A percentile compares a stretch with the other conserved stretches of the same genome.
Evolutionary conservation across 306 rosid genomes (phyloP).

Genomic region (Trichosanthes cucumerina): DNA sequence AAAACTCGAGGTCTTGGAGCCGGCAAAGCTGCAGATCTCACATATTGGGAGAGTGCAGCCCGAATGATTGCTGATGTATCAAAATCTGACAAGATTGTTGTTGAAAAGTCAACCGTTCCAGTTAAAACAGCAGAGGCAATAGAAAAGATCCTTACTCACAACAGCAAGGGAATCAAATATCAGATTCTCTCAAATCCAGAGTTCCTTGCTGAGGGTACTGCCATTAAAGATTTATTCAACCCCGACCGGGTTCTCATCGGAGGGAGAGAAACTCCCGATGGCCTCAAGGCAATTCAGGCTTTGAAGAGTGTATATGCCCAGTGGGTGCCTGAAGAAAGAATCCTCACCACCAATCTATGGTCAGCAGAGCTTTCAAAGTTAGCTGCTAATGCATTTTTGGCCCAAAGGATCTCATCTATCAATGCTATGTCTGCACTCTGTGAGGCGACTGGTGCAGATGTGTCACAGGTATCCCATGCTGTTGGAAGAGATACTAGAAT

Average conservation of each 20-base stretch:
- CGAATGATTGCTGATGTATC: slow-evolving; percentile 67
- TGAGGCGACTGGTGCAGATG: slow-evolving; percentile 80
- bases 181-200: slow-evolving; percentile 73
- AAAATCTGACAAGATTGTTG: slow-evolving; percentile 54
- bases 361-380: slow-evolving; percentile 76
- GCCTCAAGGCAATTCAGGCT: slow-evolving; percentile 43
- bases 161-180: slow-evolving; percentile 45
- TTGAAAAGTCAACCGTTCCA: slow-evolving; percentile 83
- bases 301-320: slow-evolving; percentile 49
- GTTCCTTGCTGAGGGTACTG: slow-evolving; percentile 83
- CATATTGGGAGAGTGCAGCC: slow-evolving; percentile 86
- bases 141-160: slow-evolving; percentile 50
- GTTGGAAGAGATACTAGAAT: slow-evolving; percentile 61
- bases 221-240: slow-evolving; percentile 55
- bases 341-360: slow-evolving; percentile 66
- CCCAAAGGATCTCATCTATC: slow-evolving; percentile 73
- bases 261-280: slow-evolving; percentile 50
- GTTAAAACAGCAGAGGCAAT: slow-evolving; percentile 78
- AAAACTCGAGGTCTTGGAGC: slow-evolving; percentile 68
- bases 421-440: slow-evolving; percentile 80
- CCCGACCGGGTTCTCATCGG: slow-evolving; percentile 74
- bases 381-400: slow-evolving; percentile 77
- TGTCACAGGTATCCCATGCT: slow-evolving; percentile 56
- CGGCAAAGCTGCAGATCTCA: slow-evolving; percentile 74
- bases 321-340: slow-evolving; percentile 71